Evolutionary conservation across 1,284 basidiomycete genomes (phyloP).

Genomic region (Ganoderma boninense): DNA sequence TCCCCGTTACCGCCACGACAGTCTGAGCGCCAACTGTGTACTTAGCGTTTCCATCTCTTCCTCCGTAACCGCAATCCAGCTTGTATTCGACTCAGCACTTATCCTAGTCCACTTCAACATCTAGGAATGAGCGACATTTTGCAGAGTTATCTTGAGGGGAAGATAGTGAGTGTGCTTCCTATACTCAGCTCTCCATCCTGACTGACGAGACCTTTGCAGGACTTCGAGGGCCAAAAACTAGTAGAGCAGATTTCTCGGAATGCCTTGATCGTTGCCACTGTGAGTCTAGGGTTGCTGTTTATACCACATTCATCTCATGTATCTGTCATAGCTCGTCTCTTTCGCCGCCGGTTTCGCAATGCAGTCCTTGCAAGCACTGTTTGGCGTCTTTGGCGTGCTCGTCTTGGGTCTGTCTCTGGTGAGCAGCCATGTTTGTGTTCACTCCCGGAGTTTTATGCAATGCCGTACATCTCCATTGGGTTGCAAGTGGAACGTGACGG

Average conservation of each 20-base stretch:
- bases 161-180: slow-evolving; percentile 35
- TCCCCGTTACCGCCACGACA: no score
- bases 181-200: background rate
- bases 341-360: slow-evolving; percentile 69
- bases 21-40: no score
- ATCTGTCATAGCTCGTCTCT: slow-evolving; percentile 56
- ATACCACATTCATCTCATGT: background rate
- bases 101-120: no score
- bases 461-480: no score
- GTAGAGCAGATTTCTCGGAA: slow-evolving; percentile 62
- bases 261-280: slow-evolving; percentile 45
- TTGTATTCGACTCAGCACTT: no score
- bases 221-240: slow-evolving; percentile 75
- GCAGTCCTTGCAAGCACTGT: slow-evolving; percentile 69
- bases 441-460: background rate
- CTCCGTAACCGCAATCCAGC: no score
- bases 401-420: slow-evolving; percentile 60
- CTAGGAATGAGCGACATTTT: slow-evolving; percentile 25
- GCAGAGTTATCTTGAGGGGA: slow-evolving; percentile 61
- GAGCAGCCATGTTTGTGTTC: slow-evolving; percentile 38
- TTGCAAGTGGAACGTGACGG: no score
- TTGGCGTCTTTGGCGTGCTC: slow-evolving; percentile 58
- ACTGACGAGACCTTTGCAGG: slow-evolving; percentile 52
- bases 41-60: no score
- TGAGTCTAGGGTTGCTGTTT: slow-evolving; percentile 33